Base-by-base conservation (phyloP, 2,329 filamentous ascomycete species). In the Paracorniculantispora psalliotae region DNA sequence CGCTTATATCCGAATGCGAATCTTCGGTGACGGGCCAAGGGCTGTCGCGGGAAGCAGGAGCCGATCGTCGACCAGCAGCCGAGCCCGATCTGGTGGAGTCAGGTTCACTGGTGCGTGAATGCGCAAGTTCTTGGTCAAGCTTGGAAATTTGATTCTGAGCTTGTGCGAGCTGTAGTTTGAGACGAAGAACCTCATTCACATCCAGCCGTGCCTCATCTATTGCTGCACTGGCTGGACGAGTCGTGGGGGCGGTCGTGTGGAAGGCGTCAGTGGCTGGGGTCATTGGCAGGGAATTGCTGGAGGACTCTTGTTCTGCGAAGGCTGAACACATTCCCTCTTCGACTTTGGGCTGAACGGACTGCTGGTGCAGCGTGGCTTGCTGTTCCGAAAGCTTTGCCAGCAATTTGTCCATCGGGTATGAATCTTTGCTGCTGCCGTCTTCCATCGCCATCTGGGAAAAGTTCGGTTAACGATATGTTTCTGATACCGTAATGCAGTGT, bases 371-470 rank as follows among this genome's bases (percentile, higher is more conserved):
- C n/a, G 79, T 70, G 46, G 77, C 76, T 67, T 88, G 84, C 67
- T 91, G 88, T 70, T 92, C 86, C n/a, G 84, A 84, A 50, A 93
- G 79, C 69, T 87, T 89, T 59, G 87, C 84, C 63, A 92, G 77
- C 54, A 92, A 82, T 61, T 86, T 86, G 66, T 94, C 90, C 79
- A 92, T 85, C 9, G 81, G 78, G 58, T 79, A 81, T 30, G 73
- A 63, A 43, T 81, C 79, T 28, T 52, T 52, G 37, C 26, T 33
- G 23, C 25, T 12, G 28, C 12, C 28, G 37, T 46, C 47, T 57
- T 68, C 46, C 67, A 62, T 57, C 63, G 70, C 62, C 60, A 58
- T 58, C 56, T 58, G 26, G 37, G 2, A 12, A 37, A n/a, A 7
- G 5, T 21, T 13, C 25, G 7, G 21, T 56, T 56, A 48, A 43